Evolutionary conservation across 169 alveolate genomes (phyloP), one percentile per base, ranked within the genome.

Genomic region (Plasmodium coatneyi): DNA sequence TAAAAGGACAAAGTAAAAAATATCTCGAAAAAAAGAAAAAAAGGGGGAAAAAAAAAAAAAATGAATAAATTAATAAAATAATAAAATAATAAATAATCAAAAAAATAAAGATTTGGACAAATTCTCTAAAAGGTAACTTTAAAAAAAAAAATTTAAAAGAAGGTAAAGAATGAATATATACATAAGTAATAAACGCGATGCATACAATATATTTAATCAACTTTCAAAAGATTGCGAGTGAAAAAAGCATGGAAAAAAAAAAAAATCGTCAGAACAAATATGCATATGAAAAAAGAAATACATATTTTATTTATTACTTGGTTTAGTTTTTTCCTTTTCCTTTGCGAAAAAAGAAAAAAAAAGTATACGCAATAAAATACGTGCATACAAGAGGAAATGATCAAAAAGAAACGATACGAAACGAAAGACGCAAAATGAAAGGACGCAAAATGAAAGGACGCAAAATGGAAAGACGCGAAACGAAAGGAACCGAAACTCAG

Each of bases 281-380:
- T 5, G 34, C 32, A 74, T 28, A 34, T 16, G 34, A 25, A 34
- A 60, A 19, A 60, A 60, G n/a, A 19, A 25, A 14, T 10, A 43
- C 16, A 43, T 43, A 43, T 43, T 43, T 43, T 9, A 10, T 43
- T 43, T 43, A 43, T 43, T 43, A 43, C 54, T 60, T 60, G 25
- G 19, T 60, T 60, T 19, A 3, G 2, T 56, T n/a, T 56, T 56
- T 56, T 56, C 1, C 30, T 56, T 60, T 60, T 60, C 52, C n/a
- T 34, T 19, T 81, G 14, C 49, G 19, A 10, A 81, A 80, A 80
- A 80, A n/a, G 52, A 30, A 52, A 81, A 81, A 49, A 7, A 80
- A 43, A 9, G 5, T 32, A 32, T 46, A 7, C 22, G 39, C 30
- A 74, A 28, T 74, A 28, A n/a, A 74, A 34, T 39, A n/a, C 39